Conservation (phyloP, 2,329 filamentous ascomycete genomes). For the Cadophora sp. region DNA sequence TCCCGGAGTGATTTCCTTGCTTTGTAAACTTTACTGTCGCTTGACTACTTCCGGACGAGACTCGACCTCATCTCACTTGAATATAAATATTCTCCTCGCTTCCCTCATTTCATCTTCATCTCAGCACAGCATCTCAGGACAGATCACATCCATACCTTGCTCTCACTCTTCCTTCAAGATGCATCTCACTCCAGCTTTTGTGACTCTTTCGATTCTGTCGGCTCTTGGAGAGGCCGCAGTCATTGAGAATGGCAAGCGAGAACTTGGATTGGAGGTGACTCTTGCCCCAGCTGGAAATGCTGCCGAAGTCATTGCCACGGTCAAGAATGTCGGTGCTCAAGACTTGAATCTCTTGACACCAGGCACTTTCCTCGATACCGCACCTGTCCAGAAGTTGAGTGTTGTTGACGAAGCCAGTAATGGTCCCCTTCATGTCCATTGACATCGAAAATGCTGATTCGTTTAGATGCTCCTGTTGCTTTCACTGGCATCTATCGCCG, state of each 20-base stretch:
- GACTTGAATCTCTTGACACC: conserved; percentile 49
- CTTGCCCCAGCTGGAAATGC: conserved; percentile 43
- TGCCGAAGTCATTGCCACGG: conserved; percentile 48
- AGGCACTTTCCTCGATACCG: conserved; percentile 49
- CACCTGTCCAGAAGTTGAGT: conserved; percentile 50
- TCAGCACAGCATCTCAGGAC: neutral
- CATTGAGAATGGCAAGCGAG: conserved; percentile 28
- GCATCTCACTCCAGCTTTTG: conserved; percentile 36
- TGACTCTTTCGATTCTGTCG: conserved; percentile 27
- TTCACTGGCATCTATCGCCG: conserved; percentile 52
- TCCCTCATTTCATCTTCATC: conserved; percentile 15
- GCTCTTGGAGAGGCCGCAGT: conserved; percentile 29
- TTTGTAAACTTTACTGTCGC: neutral
- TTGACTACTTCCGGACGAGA: neutral
- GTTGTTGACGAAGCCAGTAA: conserved; percentile 45
- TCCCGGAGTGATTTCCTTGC: neutral
- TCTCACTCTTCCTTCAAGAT: conserved; percentile 31
- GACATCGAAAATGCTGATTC: neutral
- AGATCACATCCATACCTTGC: neutral
- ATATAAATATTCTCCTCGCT: neutral
- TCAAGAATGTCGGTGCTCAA: conserved; percentile 49
- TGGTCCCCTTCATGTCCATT: neutral
- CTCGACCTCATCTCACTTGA: neutral
- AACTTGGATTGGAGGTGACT: conserved; percentile 37
- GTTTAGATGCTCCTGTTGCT: conserved; percentile 43